Percentiles rank a stretch among this genome's conserved stretches.
Evolutionary conservation across 495 filamentous ascomycete genomes (phyloP).

Genomic region (Pyrenula aspistea): DNA sequence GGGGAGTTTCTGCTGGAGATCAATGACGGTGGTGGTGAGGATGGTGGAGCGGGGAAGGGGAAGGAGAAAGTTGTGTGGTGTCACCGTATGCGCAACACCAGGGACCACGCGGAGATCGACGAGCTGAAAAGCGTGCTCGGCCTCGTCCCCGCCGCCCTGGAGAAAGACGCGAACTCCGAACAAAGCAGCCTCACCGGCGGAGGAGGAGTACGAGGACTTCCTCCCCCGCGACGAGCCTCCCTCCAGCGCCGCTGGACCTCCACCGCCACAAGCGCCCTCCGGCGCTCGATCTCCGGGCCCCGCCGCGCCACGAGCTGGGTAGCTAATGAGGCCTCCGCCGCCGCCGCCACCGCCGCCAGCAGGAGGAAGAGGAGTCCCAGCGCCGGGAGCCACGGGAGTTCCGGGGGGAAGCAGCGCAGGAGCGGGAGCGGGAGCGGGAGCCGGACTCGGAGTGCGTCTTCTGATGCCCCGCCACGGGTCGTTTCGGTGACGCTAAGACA

Average conservation of each 20-base stretch:
- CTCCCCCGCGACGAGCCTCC: no score
- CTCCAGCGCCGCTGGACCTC: not conserved
- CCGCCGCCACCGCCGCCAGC: no score
- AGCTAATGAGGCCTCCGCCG: no score
- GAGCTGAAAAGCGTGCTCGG: conserved; percentile 49
- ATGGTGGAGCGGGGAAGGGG: conserved; percentile 21
- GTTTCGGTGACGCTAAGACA: not conserved
- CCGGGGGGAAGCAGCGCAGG: no score
- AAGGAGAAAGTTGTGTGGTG: conserved; percentile 59
- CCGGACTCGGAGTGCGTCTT: not conserved
- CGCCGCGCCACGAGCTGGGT: not conserved
- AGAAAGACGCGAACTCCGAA: no score
- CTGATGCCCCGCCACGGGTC: not conserved
- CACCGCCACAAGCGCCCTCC: not conserved
- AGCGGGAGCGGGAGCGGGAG: not conserved
- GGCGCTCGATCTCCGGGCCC: not conserved
- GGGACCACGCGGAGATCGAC: conserved; percentile 64
- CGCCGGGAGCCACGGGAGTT: not conserved
- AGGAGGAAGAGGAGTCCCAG: not conserved
- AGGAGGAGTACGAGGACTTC: no score
- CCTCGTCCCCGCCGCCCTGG: no score
- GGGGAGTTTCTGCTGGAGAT: conserved; percentile 75
- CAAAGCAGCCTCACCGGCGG: not conserved
- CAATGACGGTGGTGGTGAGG: not conserved
- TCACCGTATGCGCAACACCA: conserved; percentile 68